Percentiles rank a stretch among this genome's conserved stretches.
These are phyloP conservation scores for Coemansia sp. DNA, from an alignment of 192 early-diverging fungal genomes.

Conservation along the genomic window DNA sequence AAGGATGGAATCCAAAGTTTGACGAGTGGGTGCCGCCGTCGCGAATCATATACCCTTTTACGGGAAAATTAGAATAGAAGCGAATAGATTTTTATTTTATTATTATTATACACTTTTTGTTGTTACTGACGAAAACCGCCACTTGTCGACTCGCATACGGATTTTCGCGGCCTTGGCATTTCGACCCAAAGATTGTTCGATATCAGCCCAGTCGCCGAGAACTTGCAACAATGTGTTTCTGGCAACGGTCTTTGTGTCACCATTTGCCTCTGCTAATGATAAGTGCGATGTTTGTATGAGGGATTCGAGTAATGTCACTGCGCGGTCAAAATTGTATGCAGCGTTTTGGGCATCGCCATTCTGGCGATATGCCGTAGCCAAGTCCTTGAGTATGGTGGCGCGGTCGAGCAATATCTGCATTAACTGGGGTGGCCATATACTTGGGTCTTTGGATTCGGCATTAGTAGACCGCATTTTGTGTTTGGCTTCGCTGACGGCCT, in stretches of 20 bases:
- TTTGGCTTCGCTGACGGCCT: not conserved
- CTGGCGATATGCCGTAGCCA: constrained; percentile 19
- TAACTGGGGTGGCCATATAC: not conserved
- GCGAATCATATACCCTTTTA: constrained; percentile 29
- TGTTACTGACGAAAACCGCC: not conserved
- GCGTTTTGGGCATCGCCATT: constrained; percentile 23
- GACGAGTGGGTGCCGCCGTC: constrained; percentile 53
- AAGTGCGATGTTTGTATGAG: constrained; percentile 2
- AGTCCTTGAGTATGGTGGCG: constrained; percentile 11
- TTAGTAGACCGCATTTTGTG: not conserved
- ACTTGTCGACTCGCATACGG: constrained; percentile 16
- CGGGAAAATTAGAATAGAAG: not conserved
- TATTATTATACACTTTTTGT: not conserved
- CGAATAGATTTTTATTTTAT: not conserved
- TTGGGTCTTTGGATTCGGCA: not conserved
- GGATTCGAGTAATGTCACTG: constrained; percentile 19
- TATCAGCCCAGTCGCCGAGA: constrained; percentile 27
- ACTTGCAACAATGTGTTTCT: not conserved
- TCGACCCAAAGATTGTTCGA: constrained; percentile 37
- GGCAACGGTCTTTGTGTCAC: not conserved
- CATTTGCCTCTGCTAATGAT: not conserved
- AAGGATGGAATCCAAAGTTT: constrained; percentile 40
- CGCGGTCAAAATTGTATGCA: constrained; percentile 21
- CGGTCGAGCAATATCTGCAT: constrained; percentile 15
- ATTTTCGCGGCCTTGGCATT: constrained; percentile 23